Evolutionary conservation across 495 filamentous ascomycete genomes (phyloP), one percentile per base, ranked within the genome.

Genomic region (Bryoglossum gracile): DNA sequence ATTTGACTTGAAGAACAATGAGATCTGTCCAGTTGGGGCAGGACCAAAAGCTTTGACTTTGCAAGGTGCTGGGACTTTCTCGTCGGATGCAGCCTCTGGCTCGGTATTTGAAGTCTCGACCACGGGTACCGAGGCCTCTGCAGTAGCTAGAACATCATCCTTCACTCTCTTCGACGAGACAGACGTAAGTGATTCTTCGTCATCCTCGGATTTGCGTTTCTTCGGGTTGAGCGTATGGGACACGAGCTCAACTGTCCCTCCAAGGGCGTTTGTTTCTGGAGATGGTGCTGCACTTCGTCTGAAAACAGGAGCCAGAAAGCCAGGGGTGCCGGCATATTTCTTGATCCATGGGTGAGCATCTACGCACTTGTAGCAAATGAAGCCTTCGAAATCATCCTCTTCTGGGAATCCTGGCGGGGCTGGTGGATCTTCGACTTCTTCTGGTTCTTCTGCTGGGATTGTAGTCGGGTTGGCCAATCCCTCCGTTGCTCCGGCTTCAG

Each of bases 281-380:
- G 41, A 56, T 11, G 59, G 55, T 17, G 59, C 55, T 32, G 55
- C 21, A 42, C 55, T 58, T 45, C 59, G 45, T 50, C 48, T 48
- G 47, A 66, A 72, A 0, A 94, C 81, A 0, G 90, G 75, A 2
- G 80, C 75, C 3, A 97, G 68, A 58, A 99, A 97, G 2, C 89
- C 89, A 2, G 75, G 61, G 0, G 83, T 78, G 3, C 86, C 86
- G n/a, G 88, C 90, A 58, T 96, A 97, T 48, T 73, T 68, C 68
- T 89, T 92, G 57, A 99, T 81, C 92, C 91, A 99, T 0, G 89
- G 89, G 57, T 86, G 80, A 0, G 86, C 80, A 19, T 91, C 83
- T 25, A 92, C 73, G 56, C 94, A 99, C 61, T 94, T 89, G 71
- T 89, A 95, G 70, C 94, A 99, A 38, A 99, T 77, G 58, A 96